These are phyloP conservation scores for Ilyonectria destructans DNA, from an alignment of 2,329 filamentous ascomycete species.

Conservation along the genomic window DNA sequence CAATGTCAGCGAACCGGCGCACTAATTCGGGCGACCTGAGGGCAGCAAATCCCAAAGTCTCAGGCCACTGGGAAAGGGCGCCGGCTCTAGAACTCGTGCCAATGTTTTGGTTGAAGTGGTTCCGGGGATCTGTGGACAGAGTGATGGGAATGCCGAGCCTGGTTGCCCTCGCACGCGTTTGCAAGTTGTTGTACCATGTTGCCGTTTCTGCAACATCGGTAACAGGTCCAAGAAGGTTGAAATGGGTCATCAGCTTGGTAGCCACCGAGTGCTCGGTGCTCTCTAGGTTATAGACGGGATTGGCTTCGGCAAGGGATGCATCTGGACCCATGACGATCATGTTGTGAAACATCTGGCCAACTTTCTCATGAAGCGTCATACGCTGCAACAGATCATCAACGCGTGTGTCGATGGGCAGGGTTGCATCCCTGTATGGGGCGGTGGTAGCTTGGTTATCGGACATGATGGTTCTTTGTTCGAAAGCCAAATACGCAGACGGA, in stretches of 20 bases:
- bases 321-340: slow-evolving; percentile 50
- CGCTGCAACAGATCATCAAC: slow-evolving; percentile 18
- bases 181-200: slow-evolving; percentile 59
- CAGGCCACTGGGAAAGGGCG: slow-evolving; percentile 66
- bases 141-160: slow-evolving; percentile 65
- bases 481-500: no score
- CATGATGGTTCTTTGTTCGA: neutral
- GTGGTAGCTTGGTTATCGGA: neutral
- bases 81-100: slow-evolving; percentile 62
- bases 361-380: slow-evolving; percentile 27
- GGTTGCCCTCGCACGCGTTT: slow-evolving; percentile 59
- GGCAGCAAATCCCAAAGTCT: slow-evolving; percentile 65
- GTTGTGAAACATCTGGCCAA: slow-evolving; percentile 62
- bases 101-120: slow-evolving; percentile 60
- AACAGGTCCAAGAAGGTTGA: slow-evolving; percentile 63
- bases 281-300: slow-evolving; percentile 5
- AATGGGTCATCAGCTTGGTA: slow-evolving; percentile 55
- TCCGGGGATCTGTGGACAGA: slow-evolving; percentile 63
- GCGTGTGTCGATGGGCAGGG: slow-evolving; percentile 2
- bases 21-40: slow-evolving; percentile 61
- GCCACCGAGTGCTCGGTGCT: slow-evolving; percentile 25
- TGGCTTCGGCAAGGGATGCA: slow-evolving; percentile 39
- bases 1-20: slow-evolving; percentile 62
- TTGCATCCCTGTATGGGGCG: slow-evolving; percentile 8
- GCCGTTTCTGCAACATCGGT: slow-evolving; percentile 54